Evolutionary conservation across 2,329 filamentous ascomycete species (phyloP), one percentile per base, ranked within the genome.

Genomic region (Chaetomiaceae sp.): DNA sequence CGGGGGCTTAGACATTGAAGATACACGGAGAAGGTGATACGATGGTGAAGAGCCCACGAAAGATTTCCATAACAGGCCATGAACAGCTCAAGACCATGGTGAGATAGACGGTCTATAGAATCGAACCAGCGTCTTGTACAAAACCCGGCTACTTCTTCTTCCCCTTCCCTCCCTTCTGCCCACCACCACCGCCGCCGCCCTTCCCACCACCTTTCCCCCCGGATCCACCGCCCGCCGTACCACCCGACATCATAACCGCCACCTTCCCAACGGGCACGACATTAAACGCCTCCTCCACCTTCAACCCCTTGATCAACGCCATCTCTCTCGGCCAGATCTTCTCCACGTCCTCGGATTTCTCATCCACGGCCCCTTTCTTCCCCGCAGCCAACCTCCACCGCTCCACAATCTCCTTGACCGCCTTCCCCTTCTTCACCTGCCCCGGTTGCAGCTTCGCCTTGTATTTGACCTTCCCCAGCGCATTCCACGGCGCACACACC

Each of bases 371-470:
- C 65, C 80, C 84, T 65, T 73, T 77, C 34, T 53, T 52, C 27
- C 53, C 53, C 3, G 33, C 80, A 45, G 84, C 89, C 18, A 76
- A 70, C 59, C 86, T 79, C 91, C 92, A 96, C 55, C 81, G 80
- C 44, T 85, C 83, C n/a, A 97, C 71, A 29, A 97, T 86, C 70
- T 97, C 92, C 67, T 89, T 89, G 43, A 96, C 84, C 0, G 90
- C 91, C 68, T 96, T 97, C 9, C 94, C 92, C 73, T 96, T 96
- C 77, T 97, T 99, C 58, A 86, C 79, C 0, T 84, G 72, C 0
- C 94, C 94, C 0, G 94, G 94, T 71, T 97, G 94, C 62, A 99
- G 70, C 75, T 99, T 99, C 49, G 85, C 89, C 70, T 95, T 95
- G 75, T 96, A 97, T 71, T 96, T 96, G 71, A 87, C 88, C 51